Percentiles rank a stretch among this genome's conserved stretches.
These are phyloP conservation scores for Phyllosticta paracitricarpa DNA, from an alignment of 2,329 filamentous ascomycete species.

Conservation along the genomic window DNA sequence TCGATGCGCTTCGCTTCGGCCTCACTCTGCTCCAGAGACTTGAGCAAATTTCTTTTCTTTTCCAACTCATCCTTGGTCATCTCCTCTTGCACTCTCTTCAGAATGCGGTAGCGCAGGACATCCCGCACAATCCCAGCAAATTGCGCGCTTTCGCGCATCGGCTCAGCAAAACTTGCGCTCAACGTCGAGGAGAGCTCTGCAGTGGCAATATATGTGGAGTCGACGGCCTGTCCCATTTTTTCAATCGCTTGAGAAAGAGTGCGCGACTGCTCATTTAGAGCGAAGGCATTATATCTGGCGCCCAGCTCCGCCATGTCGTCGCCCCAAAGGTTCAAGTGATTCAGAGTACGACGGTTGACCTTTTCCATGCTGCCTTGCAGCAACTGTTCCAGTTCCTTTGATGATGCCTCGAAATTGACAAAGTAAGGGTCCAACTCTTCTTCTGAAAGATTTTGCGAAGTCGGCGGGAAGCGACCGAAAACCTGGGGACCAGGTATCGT, in stretches of 20 bases:
- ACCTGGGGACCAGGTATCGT: conserved; percentile 51
- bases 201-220: conserved; percentile 91
- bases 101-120: conserved; percentile 77
- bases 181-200: conserved; percentile 80
- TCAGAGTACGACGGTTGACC: conserved; percentile 81
- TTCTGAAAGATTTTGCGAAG: conserved; percentile 66
- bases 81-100: conserved; percentile 94
- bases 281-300: conserved; percentile 94
- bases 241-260: conserved; percentile 89
- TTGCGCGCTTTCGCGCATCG: conserved; percentile 94
- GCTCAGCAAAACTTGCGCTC: conserved; percentile 92
- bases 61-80: conserved; percentile 89
- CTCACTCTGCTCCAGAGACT: conserved; percentile 88
- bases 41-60: conserved; percentile 73
- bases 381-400: conserved; percentile 79
- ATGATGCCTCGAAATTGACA: conserved; percentile 81
- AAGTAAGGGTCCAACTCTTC: conserved; percentile 94
- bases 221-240: conserved; percentile 84
- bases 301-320: conserved; percentile 87
- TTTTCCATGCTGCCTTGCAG: conserved; percentile 93
- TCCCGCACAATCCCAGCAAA: conserved; percentile 89
- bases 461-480: conserved; percentile 73
- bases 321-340: conserved; percentile 72
- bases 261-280: conserved; percentile 81
- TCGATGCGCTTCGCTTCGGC: conserved; percentile 87